Evolutionary conservation across 305 asterid genomes (phyloP).

Genomic region (Fraxinus platypoda): DNA sequence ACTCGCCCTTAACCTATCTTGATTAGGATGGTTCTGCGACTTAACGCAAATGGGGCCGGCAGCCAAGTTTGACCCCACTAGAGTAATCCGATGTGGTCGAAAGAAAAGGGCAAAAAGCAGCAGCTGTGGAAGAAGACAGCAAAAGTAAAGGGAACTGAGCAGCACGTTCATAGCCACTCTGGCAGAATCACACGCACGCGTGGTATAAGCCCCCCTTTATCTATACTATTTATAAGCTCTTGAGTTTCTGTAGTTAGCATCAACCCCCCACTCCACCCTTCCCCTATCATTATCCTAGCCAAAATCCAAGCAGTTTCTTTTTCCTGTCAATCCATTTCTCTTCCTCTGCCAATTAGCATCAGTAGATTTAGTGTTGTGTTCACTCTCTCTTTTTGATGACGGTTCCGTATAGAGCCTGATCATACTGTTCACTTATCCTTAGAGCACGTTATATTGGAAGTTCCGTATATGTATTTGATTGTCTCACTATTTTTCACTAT

Average conservation of each 20-base stretch:
- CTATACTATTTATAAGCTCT: constrained; percentile 24
- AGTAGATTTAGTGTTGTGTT: background rate
- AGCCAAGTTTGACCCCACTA: constrained; percentile 7
- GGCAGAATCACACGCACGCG: constrained; percentile 51
- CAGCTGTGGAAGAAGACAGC: constrained; percentile 13
- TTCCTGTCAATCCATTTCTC: constrained; percentile 13
- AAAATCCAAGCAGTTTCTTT: constrained; percentile 40
- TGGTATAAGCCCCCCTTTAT: constrained; percentile 14
- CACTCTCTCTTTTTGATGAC: background rate
- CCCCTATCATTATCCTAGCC: constrained; percentile 27
- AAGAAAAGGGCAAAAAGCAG: constrained; percentile 5
- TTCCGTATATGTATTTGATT: background rate
- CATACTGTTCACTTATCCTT: background rate
- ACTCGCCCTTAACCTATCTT: too few relatives aligned
- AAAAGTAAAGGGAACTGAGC: constrained; percentile 22
- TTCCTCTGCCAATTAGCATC: background rate
- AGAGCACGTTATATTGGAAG: background rate
- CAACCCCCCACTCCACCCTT: constrained; percentile 7
- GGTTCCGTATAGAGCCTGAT: background rate
- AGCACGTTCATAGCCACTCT: constrained; percentile 41
- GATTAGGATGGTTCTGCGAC: background rate
- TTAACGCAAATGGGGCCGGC: background rate
- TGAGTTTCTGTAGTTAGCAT: constrained; percentile 16
- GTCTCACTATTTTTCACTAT: background rate
- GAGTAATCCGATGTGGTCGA: constrained; percentile 21